These are phyloP conservation scores for Marvania coccoides DNA, from an alignment of 139 green algal species.

Conservation along the genomic window DNA sequence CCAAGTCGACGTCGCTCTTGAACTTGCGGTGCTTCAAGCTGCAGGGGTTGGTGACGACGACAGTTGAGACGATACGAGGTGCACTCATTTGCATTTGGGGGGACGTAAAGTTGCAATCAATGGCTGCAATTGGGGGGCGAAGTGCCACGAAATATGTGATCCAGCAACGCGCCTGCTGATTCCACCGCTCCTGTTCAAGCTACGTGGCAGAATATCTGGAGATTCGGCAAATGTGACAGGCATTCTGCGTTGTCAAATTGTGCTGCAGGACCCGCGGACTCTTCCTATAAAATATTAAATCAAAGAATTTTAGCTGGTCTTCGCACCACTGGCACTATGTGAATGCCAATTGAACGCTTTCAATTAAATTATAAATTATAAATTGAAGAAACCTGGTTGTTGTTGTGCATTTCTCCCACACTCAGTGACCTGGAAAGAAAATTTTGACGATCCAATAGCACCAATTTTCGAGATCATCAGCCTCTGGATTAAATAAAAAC, in stretches of 20 bases:
- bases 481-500: too few relatives aligned
- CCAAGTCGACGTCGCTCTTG: neutral
- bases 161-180: neutral
- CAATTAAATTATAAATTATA: neutral
- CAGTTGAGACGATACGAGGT: neutral
- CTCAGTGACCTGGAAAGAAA: too few relatives aligned
- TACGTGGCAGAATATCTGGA: neutral
- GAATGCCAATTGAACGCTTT: neutral
- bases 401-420: too few relatives aligned
- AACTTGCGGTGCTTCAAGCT: neutral
- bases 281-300: neutral
- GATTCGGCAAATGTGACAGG: neutral
- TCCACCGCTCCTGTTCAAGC: neutral
- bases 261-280: neutral
- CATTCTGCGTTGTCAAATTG: neutral
- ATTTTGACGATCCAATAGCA: too few relatives aligned
- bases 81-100: neutral
- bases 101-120: neutral
- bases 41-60: neutral
- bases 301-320: neutral
- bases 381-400: too few relatives aligned
- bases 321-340: neutral
- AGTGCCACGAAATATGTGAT: neutral
- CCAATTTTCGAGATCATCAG: too few relatives aligned
- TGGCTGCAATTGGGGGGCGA: neutral